Evolutionary conservation across 805 yeast genomes (phyloP).

Genomic region (Candida pseudofarinosa): DNA sequence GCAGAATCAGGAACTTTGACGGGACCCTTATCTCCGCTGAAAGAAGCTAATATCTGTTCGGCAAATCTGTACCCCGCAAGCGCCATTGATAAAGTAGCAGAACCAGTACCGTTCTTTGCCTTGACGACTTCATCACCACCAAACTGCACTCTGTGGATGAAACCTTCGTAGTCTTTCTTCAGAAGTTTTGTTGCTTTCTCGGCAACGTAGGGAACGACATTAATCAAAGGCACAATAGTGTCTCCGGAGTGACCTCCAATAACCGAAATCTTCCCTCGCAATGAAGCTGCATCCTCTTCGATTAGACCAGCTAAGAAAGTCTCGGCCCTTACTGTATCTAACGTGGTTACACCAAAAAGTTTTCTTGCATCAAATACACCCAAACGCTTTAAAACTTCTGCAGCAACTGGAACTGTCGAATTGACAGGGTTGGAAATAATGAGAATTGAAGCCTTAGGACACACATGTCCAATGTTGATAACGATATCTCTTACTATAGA

Average conservation of each 20-base stretch:
- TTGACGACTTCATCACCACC: conserved; percentile 97
- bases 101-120: conserved; percentile 92
- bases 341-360: conserved; percentile 45
- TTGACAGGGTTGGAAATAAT: conserved; percentile 46
- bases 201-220: conserved; percentile 13
- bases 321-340: conserved; percentile 44
- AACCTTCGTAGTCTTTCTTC: conserved; percentile 17
- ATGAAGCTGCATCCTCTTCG: conserved; percentile 23
- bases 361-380: conserved; percentile 44
- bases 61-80: conserved; percentile 86
- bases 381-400: conserved; percentile 42
- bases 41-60: conserved; percentile 41
- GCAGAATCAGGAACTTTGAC: conserved; percentile 41
- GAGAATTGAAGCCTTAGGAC: conserved; percentile 42
- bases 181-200: conserved; percentile 11
- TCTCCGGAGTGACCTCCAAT: conserved; percentile 48
- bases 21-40: conserved; percentile 11
- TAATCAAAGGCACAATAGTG: conserved; percentile 39
- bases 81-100: conserved; percentile 96
- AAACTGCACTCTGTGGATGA: conserved; percentile 42
- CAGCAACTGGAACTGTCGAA: conserved; percentile 47
- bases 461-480: conserved; percentile 33
- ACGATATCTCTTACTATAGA: conserved; percentile 41
- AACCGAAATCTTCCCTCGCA: conserved; percentile 40
- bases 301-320: conserved; percentile 40